phyloP scores from a whole-genome alignment of 2,329 filamentous ascomycete species.

The Aaosphaeria pasadenensis region DNA sequence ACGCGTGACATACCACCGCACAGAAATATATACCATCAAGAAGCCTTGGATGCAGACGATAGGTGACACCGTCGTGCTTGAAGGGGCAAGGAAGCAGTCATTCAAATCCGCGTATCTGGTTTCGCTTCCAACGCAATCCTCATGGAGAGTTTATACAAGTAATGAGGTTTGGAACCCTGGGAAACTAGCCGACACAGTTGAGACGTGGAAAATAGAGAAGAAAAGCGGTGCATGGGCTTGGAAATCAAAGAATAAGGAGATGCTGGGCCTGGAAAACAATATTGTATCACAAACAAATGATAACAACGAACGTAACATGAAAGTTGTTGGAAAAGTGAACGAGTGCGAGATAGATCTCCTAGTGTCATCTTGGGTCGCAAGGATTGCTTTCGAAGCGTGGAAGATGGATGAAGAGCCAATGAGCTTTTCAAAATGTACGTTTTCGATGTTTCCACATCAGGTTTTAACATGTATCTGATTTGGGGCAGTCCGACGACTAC shows the following conservation, averaged over 20 bases:
- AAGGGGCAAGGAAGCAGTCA: background rate
- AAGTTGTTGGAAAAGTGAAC: background rate
- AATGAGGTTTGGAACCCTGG: background rate
- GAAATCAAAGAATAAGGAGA: background rate
- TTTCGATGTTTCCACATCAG: background rate
- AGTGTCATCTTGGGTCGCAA: slow-evolving; percentile 2
- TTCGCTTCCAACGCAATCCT: background rate
- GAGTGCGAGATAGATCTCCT: slow-evolving; percentile 3
- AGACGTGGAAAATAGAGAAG: background rate
- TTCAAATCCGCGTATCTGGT: background rate
- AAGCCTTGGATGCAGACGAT: background rate
- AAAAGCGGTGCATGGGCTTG: background rate
- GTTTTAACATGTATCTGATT: no score
- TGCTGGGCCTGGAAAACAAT: background rate
- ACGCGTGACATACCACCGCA: background rate
- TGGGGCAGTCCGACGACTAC: no score
- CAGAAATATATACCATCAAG: slow-evolving; percentile 1
- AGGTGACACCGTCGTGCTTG: background rate
- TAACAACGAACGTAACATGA: background rate
- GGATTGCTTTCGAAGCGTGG: slow-evolving; percentile 1
- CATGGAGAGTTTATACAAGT: background rate
- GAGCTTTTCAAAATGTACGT: slow-evolving; percentile 4
- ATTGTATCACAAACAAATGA: background rate
- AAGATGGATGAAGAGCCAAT: slow-evolving; percentile 2
- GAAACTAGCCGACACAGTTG: no score